Base-by-base conservation (phyloP, 176 grass and related monocot species). In the Triticum monococcum region DNA sequence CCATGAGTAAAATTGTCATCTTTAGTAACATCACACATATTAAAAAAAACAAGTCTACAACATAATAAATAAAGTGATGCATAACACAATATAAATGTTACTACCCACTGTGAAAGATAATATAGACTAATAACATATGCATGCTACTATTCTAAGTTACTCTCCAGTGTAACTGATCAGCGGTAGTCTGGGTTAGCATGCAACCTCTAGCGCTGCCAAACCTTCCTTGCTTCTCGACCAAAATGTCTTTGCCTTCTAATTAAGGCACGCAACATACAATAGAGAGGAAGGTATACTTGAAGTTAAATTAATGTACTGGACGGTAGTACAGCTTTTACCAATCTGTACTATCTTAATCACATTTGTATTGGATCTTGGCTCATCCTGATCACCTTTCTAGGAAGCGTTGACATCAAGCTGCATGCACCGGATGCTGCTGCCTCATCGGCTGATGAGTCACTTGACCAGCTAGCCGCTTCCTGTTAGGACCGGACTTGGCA, bases 401-500 rank as follows among this genome's bases (percentile, higher is more conserved):
- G 86, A 85, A 91, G 90, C 83, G 90, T 89, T 92, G 87, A 89
- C 87, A 83, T 89, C 40, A 26, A 72, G 9, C 33, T 70, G 68
- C 68, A 33, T 70, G 69, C 69, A 40, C 36, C 36, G 8, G 33
- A 18, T 12, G 3, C 22, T 25, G 22, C 38, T 73, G 38, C 70
- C 1, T 73, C 70, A 48, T 48, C 12, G 12, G 46, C 46, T 12
- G 38, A 73, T 73, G 10, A 40, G 5, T 73, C 22, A 25, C 70
- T n/a, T 45, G 70, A n/a, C 38, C 43, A 16, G 70, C n/a, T 16
- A 73, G 37, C 69, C 37, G 37, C 40, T 72, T 37, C 37, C 36
- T 41, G 5, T 12, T 45, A 45, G 41, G 38, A 40, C 38, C 38
- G 38, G 38, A 9, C 38, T 9, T 9, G 38, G 38, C 38, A 40